Percentiles rank a stretch among this genome's conserved stretches.
Evolutionary conservation across 352 stramenopile genomes (phyloP).

Genomic region (Globisporangium splendens): DNA sequence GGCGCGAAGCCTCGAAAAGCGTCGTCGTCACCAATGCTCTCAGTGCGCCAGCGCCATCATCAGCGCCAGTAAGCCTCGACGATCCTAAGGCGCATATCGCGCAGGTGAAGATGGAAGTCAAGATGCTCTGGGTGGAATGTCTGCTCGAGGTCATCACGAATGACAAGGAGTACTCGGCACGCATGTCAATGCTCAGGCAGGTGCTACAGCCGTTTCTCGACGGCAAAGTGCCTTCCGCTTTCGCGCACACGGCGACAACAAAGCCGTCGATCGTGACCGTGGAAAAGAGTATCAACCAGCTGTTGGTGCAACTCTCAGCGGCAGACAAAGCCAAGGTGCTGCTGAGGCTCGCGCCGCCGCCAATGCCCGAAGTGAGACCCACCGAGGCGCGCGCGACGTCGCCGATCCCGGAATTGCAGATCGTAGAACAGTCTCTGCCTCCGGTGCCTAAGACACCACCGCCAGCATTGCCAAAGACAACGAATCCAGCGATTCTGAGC

Average conservation of each 20-base stretch:
- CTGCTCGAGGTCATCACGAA: constrained; percentile 34
- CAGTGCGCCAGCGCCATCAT: background rate
- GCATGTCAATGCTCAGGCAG: constrained; percentile 46
- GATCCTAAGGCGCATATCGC: constrained; percentile 28
- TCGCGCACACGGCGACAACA: background rate
- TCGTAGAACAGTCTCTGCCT: constrained; percentile 1
- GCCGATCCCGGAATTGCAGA: constrained; percentile 26
- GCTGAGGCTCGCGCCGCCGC: constrained; percentile 15
- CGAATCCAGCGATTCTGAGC: constrained; percentile 21
- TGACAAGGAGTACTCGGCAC: constrained; percentile 40
- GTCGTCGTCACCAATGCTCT: background rate
- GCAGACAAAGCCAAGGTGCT: constrained; percentile 28
- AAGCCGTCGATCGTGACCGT: constrained; percentile 17
- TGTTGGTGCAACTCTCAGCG: constrained; percentile 23
- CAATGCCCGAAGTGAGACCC: background rate
- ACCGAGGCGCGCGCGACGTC: constrained; percentile 30
- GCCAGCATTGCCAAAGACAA: constrained; percentile 6
- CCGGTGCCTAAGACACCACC: background rate
- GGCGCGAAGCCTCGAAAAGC: constrained; percentile 15
- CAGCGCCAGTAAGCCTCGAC: constrained; percentile 21
- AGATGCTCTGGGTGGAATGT: constrained; percentile 60
- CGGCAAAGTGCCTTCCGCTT: constrained; percentile 19
- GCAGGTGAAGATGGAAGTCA: constrained; percentile 47
- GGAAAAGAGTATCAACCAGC: constrained; percentile 24
- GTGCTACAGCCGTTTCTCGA: constrained; percentile 46